A percentile compares a stretch with the other conserved stretches of the same genome.
These are phyloP conservation scores for Trichoderma lentiforme DNA, from an alignment of 2,329 filamentous ascomycete species.

Conservation along the genomic window DNA sequence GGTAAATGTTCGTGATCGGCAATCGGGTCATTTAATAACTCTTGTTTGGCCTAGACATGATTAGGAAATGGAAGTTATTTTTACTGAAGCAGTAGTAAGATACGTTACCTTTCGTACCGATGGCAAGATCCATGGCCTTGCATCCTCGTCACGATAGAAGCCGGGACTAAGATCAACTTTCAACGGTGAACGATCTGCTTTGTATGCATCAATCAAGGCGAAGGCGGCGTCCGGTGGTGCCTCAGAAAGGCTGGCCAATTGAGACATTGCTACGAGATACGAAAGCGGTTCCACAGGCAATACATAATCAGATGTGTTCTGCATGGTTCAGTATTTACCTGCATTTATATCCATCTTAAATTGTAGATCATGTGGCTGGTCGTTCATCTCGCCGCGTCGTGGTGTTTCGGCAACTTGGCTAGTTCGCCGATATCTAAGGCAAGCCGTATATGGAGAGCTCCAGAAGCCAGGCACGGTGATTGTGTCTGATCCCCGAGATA, in stretches of 20 bases:
- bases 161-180: background rate
- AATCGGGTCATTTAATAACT: background rate
- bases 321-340: no score
- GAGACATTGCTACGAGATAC: background rate
- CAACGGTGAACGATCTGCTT: background rate
- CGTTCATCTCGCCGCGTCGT: no score
- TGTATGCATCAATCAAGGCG: background rate
- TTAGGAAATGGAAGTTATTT: background rate
- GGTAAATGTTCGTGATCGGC: background rate
- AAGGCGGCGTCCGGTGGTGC: background rate
- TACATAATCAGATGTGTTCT: no score
- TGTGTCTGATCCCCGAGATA: no score
- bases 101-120: background rate
- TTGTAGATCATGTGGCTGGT: no score
- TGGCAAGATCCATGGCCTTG: background rate
- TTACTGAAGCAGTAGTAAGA: background rate
- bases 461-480: no score
- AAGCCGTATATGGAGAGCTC: no score
- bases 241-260: background rate
- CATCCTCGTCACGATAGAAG: background rate
- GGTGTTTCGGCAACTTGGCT: no score
- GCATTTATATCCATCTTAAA: no score
- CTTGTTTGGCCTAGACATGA: background rate
- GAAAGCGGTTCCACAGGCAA: no score
- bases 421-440: no score